These are phyloP conservation scores for Symbiodinium pilosum DNA, from an alignment of 73 alveolate genomes.

Conservation along the genomic window DNA sequence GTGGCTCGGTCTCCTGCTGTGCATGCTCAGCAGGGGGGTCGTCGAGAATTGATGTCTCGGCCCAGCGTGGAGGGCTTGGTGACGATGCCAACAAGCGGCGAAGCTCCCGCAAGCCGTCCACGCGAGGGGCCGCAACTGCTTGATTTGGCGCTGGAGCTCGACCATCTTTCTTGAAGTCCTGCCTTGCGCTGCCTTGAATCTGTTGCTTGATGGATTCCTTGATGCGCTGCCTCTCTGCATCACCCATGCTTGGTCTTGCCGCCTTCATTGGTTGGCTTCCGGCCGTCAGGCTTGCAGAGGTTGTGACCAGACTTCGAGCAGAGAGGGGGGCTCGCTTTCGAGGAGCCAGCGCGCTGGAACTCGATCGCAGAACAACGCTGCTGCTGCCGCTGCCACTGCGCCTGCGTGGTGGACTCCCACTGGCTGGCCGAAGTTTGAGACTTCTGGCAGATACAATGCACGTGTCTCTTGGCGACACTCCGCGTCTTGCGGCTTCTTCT, in stretches of 20 bases:
- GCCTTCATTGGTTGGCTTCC: neutral
- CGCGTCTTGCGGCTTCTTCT: conserved; percentile 19
- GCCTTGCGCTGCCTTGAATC: neutral
- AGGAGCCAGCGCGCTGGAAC: conserved; percentile 3
- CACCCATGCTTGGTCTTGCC: neutral
- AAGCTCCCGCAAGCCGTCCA: conserved; percentile 55
- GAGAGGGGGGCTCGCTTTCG: conserved; percentile 1
- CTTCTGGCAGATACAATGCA: neutral
- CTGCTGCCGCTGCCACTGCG: conserved; percentile 61
- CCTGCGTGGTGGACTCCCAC: conserved; percentile 82
- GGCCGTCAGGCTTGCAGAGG: neutral
- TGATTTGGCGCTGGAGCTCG: no score
- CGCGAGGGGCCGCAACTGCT: neutral
- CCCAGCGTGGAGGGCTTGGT: conserved; percentile 90
- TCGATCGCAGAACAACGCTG: neutral
- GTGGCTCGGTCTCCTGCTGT: neutral
- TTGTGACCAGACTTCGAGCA: neutral
- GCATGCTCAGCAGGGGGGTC: neutral
- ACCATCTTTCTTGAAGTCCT: neutral
- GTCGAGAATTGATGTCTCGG: neutral
- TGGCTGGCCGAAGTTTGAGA: neutral
- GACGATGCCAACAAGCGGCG: conserved; percentile 63
- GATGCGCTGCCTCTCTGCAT: neutral
- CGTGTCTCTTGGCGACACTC: neutral
- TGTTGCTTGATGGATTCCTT: neutral